phyloP scores from a whole-genome alignment of 495 filamentous ascomycete species.

The Xylaria venustula region DNA sequence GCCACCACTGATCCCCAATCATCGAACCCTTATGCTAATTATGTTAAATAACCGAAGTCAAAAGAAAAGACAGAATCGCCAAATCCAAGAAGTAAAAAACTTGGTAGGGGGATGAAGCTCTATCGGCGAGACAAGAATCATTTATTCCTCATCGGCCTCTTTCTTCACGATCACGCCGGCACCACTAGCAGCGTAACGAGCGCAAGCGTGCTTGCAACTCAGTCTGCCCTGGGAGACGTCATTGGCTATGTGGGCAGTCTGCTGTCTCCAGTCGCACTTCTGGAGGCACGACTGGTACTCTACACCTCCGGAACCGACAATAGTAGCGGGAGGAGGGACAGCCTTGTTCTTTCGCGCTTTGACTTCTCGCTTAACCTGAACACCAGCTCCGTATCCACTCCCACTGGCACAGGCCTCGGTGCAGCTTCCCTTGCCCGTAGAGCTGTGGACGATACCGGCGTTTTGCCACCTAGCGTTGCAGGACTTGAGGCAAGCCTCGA shows the following conservation, averaged over 20 bases:
- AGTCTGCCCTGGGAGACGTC: neutral
- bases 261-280: neutral
- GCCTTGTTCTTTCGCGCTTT: neutral
- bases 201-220: conserved; percentile 1
- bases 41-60: too few species aligned
- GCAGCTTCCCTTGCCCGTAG: neutral
- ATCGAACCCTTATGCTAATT: neutral
- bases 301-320: neutral
- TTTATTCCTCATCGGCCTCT: too few species aligned
- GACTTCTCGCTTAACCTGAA: too few species aligned
- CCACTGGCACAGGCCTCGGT: neutral
- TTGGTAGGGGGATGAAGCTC: too few species aligned
- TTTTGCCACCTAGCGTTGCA: neutral
- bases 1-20: neutral
- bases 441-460: neutral
- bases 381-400: too few species aligned
- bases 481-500: neutral
- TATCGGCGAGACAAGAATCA: too few species aligned
- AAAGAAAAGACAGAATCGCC: too few species aligned
- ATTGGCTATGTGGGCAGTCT: neutral
- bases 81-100: too few species aligned
- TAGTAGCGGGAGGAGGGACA: neutral
- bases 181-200: neutral
- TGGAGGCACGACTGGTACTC: neutral
- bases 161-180: neutral